These are phyloP conservation scores for Phytophthora agathidicida DNA, from an alignment of 352 stramenopile species.

Conservation along the genomic window DNA sequence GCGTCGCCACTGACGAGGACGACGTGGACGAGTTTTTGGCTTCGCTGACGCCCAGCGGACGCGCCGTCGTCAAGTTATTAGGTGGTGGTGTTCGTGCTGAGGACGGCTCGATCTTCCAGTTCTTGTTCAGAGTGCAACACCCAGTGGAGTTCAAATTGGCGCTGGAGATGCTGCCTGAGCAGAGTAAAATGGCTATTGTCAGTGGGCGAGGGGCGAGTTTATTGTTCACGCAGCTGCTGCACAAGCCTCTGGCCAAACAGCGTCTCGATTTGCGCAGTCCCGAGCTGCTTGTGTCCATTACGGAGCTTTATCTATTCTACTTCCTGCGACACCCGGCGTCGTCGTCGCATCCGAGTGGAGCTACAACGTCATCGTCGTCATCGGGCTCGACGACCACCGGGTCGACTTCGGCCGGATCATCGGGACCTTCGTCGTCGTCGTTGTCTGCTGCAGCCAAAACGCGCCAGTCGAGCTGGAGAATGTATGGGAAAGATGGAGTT, in stretches of 20 bases:
- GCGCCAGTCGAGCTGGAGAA: slow-evolving; percentile 71
- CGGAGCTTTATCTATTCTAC: slow-evolving; percentile 87
- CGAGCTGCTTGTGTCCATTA: slow-evolving; percentile 84
- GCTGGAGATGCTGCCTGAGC: slow-evolving; percentile 78
- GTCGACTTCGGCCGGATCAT: slow-evolving; percentile 46
- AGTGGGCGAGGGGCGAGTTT: slow-evolving; percentile 66
- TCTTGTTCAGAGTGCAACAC: slow-evolving; percentile 78
- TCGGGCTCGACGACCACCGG: slow-evolving; percentile 9
- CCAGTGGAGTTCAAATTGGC: slow-evolving; percentile 84
- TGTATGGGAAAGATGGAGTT: slow-evolving; percentile 74
- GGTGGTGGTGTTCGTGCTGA: slow-evolving; percentile 66
- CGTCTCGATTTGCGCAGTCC: slow-evolving; percentile 74
- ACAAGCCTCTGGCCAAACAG: slow-evolving; percentile 84
- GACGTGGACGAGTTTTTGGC: slow-evolving; percentile 63
- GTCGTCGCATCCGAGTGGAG: slow-evolving; percentile 65
- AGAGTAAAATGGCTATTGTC: slow-evolving; percentile 82
- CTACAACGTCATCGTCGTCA: slow-evolving; percentile 10
- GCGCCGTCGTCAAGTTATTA: slow-evolving; percentile 62
- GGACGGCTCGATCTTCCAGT: slow-evolving; percentile 79
- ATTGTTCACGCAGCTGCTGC: slow-evolving; percentile 84
- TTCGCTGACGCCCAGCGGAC: slow-evolving; percentile 53
- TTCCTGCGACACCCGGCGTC: slow-evolving; percentile 81
- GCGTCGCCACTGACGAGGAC: slow-evolving; percentile 54
- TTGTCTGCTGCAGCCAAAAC: slow-evolving; percentile 57
- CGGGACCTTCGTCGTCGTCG: slow-evolving; percentile 58